Evolutionary conservation across 352 stramenopile genomes (phyloP).

Genomic region (Phytophthora fragariae): DNA sequence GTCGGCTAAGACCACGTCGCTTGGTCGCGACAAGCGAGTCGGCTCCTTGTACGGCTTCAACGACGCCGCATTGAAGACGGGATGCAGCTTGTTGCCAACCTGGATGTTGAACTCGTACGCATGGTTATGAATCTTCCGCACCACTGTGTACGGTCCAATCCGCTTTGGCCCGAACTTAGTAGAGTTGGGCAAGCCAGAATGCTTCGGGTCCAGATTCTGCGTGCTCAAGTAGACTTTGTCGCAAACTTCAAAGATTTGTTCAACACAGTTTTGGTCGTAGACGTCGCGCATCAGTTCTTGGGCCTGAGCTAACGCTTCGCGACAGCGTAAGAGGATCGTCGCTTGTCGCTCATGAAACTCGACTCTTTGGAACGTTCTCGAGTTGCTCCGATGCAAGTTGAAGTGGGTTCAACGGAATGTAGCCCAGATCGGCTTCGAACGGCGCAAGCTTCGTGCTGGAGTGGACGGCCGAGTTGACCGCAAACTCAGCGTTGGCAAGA

Average conservation of each 20-base stretch:
- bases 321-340: too few species aligned
- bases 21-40: neutral
- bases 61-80: neutral
- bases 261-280: neutral
- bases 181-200: slow-evolving; percentile 21
- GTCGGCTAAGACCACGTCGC: slow-evolving; percentile 11
- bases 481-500: slow-evolving; percentile 12
- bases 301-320: too few species aligned
- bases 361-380: neutral
- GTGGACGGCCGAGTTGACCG: slow-evolving; percentile 1
- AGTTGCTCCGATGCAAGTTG: slow-evolving; percentile 1
- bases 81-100: slow-evolving; percentile 17
- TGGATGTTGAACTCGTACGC: slow-evolving; percentile 37
- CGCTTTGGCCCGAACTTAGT: slow-evolving; percentile 29
- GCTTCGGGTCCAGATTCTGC: slow-evolving; percentile 19
- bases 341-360: slow-evolving; percentile 23
- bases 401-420: slow-evolving; percentile 10
- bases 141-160: slow-evolving; percentile 18
- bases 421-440: slow-evolving; percentile 26
- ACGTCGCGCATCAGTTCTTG: too few species aligned
- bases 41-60: slow-evolving; percentile 20
- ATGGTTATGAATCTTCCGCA: slow-evolving; percentile 24
- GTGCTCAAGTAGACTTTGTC: slow-evolving; percentile 29
- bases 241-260: slow-evolving; percentile 19
- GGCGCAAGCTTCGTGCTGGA: slow-evolving; percentile 25